Evolutionary conservation across 2,329 filamentous ascomycete genomes (phyloP), one percentile per base, ranked within the genome.

Genomic region (Diplodia scrobiculata): DNA sequence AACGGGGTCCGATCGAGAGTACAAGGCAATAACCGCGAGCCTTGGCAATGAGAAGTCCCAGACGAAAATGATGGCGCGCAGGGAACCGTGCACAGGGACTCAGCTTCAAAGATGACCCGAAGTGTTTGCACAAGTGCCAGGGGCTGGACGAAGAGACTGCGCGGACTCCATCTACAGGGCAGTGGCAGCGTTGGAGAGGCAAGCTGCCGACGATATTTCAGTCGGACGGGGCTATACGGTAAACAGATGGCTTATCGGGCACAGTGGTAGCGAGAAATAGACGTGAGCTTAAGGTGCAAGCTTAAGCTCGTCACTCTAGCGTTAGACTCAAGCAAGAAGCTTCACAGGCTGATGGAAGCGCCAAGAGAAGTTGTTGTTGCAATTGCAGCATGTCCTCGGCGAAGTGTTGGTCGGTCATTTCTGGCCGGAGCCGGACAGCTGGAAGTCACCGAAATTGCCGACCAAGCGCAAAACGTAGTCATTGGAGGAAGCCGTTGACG

Each of bases 281-380:
- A 36, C 54, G 45, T 58, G 54, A 38, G 34, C 54, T 58, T 29
- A 58, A 25, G 9, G 17, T 45, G 53, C 17, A 58, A 41, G 53
- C 53, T 58, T 58, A 27, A 58, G 32, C 29, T 19, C 19, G 19
- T 17, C 5, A 2, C 19, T n/a, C 19, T n/a, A 19, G n/a, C 2
- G 41, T 34, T 54, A 25, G 52, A 29, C 52, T 54, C 17, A 19
- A 21, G 29, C 32, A 45, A 3, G 10, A 36, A 21, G 9, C 5
- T 54, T 19, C 9, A n/a, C 29, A 36, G n/a, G 6, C 32, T 11
- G 32, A 29, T 36, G 10, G 48, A 25, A 29, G 27, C 17, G 48
- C 11, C 4, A 19, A 19, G 17, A 10, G 17, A n/a, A 19, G 41
- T 45, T 17, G 17, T 45, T 9, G 32, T 36, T 36, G 34, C 34